Evolutionary conservation across 1,284 basidiomycete genomes (phyloP), one percentile per base, ranked within the genome.

Genomic region (Afroboletus lepidellus): DNA sequence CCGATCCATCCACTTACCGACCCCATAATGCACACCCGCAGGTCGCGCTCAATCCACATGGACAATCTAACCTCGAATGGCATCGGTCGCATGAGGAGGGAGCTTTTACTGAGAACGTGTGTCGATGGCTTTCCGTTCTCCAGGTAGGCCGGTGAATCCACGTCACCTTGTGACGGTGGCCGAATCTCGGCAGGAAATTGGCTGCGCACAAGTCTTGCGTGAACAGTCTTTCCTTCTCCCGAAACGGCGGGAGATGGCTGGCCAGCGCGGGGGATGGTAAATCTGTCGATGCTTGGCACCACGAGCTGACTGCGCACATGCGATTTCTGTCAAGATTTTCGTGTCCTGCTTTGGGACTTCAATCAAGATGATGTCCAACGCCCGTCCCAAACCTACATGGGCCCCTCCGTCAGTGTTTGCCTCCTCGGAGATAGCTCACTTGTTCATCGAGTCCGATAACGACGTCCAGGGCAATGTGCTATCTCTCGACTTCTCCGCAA

Each of bases 201-300:
- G 59, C 65, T 2, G 79, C 71, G 0, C 89, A 91, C 66, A 76
- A 70, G 20, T 85, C 85, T 1, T 91, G 88, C 64, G 81, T 91
- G 21, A 91, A 91, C 58, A 77, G 79, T 3, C 74, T 91, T 3
- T 69, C 77, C 0, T 84, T 89, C 62, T 88, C 87, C 2, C 73
- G 73, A 3, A 72, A 75, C 8, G 78, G 79, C 36, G 86, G 85
- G 1, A 73, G 81, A 53, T 90, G 83, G 75, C 67, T 91, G 29
- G 88, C 87, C 0, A 88, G 83, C 63, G 89, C 83, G 13, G 88
- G 89, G 25, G 89, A 92, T 65, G 88, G 88, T 85, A 64, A 63
- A 50, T 74, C 58, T 11, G 13, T 49, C 25, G 20, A 52, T 48
- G 20, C 37, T 47, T 37, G 41, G 32, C 45, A 32, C 43, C 27